Percentiles rank a stretch among this genome's conserved stretches.
Evolutionary conservation across 805 yeast species (phyloP).

Genomic region (Torulaspora quercuum): DNA sequence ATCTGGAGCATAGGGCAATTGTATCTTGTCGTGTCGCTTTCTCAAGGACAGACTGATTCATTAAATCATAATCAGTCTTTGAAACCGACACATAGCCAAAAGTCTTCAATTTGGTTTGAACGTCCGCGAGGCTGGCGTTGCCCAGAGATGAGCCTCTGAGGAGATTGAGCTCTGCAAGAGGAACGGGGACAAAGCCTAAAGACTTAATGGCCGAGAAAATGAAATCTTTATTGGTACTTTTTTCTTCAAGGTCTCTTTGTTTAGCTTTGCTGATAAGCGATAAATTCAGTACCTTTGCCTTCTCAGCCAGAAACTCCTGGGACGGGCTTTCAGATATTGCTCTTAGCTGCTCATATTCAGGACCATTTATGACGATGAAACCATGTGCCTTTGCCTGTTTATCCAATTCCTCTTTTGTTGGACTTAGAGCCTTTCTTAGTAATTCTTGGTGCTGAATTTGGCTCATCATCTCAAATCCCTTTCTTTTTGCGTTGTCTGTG

Average conservation of each 20-base stretch:
- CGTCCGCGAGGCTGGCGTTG: conserved; percentile 9
- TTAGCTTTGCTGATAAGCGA: conserved; percentile 18
- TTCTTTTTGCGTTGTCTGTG: conserved; percentile 26
- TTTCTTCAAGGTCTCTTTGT: conserved; percentile 13
- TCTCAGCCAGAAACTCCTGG: conserved; percentile 16
- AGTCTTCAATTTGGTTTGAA: conserved; percentile 12
- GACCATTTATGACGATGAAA: background rate
- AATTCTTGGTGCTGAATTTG: conserved; percentile 17
- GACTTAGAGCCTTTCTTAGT: conserved; percentile 13
- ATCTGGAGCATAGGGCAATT: conserved; percentile 18
- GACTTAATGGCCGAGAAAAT: conserved; percentile 15
- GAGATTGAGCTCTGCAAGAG: conserved; percentile 13
- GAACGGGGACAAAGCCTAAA: conserved; percentile 20
- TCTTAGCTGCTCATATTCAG: conserved; percentile 27
- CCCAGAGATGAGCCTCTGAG: conserved; percentile 10
- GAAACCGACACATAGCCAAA: conserved; percentile 18
- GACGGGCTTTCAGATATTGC: conserved; percentile 26
- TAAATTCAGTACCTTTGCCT: conserved; percentile 21
- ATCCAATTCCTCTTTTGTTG: conserved; percentile 14
- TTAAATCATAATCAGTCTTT: conserved; percentile 7
- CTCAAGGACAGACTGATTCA: conserved; percentile 11
- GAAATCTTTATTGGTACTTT: conserved; percentile 9
- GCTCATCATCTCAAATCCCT: conserved; percentile 26
- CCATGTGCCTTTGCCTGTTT: conserved; percentile 9
- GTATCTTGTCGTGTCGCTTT: conserved; percentile 15